These are phyloP conservation scores for Tulasnella sp. DNA, from an alignment of 768 basidiomycete species.

Conservation along the genomic window DNA sequence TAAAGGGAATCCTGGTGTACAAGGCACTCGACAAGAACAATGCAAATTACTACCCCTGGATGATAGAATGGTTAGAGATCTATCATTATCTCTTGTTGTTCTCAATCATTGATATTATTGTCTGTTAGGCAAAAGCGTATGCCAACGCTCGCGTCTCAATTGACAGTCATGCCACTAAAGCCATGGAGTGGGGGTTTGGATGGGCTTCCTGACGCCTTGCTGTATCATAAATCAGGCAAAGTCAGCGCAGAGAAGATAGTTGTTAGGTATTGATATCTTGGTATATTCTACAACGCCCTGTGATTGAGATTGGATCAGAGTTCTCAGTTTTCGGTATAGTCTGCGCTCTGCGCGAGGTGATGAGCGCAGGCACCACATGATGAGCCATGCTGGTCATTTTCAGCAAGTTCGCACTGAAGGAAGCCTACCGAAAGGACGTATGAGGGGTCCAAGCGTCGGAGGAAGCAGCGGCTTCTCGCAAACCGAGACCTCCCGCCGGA, in stretches of 20 bases:
- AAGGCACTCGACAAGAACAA: neutral
- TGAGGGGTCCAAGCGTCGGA: neutral
- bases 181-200: conserved; percentile 12
- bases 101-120: neutral
- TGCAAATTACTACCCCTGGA: neutral
- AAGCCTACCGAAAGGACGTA: too few relatives aligned
- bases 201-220: conserved; percentile 15
- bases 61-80: neutral
- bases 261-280: neutral
- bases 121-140: neutral
- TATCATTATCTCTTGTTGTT: neutral
- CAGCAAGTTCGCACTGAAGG: too few relatives aligned
- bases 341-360: too few relatives aligned
- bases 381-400: too few relatives aligned
- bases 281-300: neutral
- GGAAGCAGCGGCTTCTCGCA: neutral
- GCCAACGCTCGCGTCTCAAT: neutral
- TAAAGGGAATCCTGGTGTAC: neutral
- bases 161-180: conserved; percentile 7
- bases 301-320: too few relatives aligned
- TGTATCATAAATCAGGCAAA: conserved; percentile 16
- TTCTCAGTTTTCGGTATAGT: too few relatives aligned
- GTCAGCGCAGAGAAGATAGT: conserved; percentile 17
- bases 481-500: neutral
- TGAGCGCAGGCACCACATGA: too few relatives aligned